A percentile compares a stretch with the other conserved stretches of the same genome.
These are phyloP conservation scores for Clarireedia hainanense DNA, from an alignment of 2,329 filamentous ascomycete species.

Conservation along the genomic window DNA sequence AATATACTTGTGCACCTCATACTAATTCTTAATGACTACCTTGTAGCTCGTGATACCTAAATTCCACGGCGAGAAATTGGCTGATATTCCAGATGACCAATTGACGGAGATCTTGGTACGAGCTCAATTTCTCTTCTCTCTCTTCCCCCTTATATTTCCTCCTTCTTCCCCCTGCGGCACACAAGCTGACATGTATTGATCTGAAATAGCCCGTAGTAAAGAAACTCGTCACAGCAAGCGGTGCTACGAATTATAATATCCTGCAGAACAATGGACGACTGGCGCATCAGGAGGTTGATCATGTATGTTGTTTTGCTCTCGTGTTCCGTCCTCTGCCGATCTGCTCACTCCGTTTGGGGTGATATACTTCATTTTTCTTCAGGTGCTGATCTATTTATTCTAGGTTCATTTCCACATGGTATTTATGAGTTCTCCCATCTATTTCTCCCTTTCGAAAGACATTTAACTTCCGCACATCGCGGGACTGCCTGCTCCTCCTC, in stretches of 20 bases:
- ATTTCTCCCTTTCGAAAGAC: no score
- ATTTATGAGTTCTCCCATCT: conserved; percentile 16
- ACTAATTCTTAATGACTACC: neutral
- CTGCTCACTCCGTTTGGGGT: neutral
- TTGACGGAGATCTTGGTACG: conserved; percentile 72
- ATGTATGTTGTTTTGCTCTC: conserved; percentile 50
- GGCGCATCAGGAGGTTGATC: conserved; percentile 87
- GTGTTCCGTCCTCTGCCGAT: neutral
- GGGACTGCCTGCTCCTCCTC: neutral
- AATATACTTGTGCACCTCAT: neutral
- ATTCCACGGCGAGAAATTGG: conserved; percentile 82
- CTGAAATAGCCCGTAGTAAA: conserved; percentile 63
- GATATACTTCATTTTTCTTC: no score
- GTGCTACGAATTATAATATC: conserved; percentile 79
- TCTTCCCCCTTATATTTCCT: no score
- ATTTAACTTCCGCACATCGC: no score
- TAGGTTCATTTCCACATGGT: conserved; percentile 93
- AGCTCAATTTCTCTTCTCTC: neutral
- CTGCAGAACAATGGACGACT: conserved; percentile 91
- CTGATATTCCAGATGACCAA: conserved; percentile 86
- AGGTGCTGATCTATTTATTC: neutral
- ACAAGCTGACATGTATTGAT: neutral
- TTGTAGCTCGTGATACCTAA: conserved; percentile 85
- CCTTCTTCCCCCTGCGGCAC: neutral
- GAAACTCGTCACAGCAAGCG: conserved; percentile 71